phyloP scores from a whole-genome alignment of 2,329 filamentous ascomycete species.

The Rhexocercosporidium sp. region DNA sequence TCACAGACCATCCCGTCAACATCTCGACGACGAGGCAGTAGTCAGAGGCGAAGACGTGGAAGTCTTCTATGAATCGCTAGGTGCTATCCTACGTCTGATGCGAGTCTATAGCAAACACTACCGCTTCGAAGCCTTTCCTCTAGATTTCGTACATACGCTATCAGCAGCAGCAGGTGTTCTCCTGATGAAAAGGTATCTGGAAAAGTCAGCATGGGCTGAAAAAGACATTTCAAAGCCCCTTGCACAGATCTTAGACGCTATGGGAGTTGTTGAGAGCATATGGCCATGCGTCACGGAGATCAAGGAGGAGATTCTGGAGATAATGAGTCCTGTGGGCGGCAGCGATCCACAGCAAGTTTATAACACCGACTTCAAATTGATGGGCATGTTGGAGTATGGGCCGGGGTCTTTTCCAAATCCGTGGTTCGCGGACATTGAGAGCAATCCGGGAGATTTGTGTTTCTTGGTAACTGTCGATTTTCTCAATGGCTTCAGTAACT shows the following conservation, averaged over 20 bases:
- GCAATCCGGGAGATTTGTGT: background rate
- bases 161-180: slow-evolving; percentile 53
- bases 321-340: slow-evolving; percentile 18
- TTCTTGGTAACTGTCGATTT: slow-evolving; percentile 1
- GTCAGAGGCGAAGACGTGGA: slow-evolving; percentile 52
- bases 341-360: background rate
- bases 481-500: background rate
- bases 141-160: slow-evolving; percentile 56
- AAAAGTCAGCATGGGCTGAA: slow-evolving; percentile 47
- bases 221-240: slow-evolving; percentile 55
- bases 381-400: background rate
- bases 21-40: slow-evolving; percentile 48
- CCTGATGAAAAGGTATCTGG: slow-evolving; percentile 52
- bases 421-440: background rate
- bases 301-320: slow-evolving; percentile 41
- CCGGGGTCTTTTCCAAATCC: background rate
- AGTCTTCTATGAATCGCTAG: slow-evolving; percentile 55
- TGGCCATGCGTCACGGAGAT: slow-evolving; percentile 54
- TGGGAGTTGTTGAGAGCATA: slow-evolving; percentile 56
- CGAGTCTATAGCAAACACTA: slow-evolving; percentile 52
- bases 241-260: slow-evolving; percentile 53
- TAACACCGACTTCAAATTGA: background rate
- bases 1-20: slow-evolving; percentile 52
- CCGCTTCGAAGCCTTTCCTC: slow-evolving; percentile 49
- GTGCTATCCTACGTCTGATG: slow-evolving; percentile 52